These are phyloP conservation scores for Fusarium sp. DNA, from an alignment of 2,329 filamentous ascomycete genomes.

Conservation along the genomic window DNA sequence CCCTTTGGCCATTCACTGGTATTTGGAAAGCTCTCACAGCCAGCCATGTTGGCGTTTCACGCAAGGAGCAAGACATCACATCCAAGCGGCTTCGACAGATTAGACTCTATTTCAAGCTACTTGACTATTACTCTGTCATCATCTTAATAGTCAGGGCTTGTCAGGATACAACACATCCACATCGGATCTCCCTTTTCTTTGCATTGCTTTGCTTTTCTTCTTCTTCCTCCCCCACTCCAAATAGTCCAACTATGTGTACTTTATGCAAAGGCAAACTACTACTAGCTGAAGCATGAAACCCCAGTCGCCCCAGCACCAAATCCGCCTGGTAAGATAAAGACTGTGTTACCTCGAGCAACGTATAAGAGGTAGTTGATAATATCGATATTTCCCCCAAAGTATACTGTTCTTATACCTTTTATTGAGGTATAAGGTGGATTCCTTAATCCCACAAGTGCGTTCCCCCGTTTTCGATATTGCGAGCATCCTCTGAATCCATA, in stretches of 20 bases:
- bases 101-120: neutral
- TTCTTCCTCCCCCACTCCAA: no score
- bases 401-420: conserved; percentile 13
- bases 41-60: no score
- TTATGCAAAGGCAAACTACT: neutral
- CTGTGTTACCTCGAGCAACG: neutral
- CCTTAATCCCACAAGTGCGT: conserved; percentile 19
- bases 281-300: neutral
- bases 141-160: no score
- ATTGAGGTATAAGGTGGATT: conserved; percentile 1
- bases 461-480: conserved; percentile 18
- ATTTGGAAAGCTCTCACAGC: no score
- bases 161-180: conserved; percentile 2
- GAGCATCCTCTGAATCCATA: conserved; percentile 25
- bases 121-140: neutral
- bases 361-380: neutral
- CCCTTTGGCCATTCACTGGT: no score
- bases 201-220: no score
- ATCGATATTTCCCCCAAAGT: neutral
- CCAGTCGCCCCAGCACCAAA: neutral
- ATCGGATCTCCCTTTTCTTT: no score
- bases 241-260: neutral
- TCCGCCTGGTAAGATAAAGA: neutral
- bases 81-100: no score
- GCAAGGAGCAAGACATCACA: no score